Evolutionary conservation across 441 rosid genomes (phyloP).

Genomic region (Aquilaria agallochum): DNA sequence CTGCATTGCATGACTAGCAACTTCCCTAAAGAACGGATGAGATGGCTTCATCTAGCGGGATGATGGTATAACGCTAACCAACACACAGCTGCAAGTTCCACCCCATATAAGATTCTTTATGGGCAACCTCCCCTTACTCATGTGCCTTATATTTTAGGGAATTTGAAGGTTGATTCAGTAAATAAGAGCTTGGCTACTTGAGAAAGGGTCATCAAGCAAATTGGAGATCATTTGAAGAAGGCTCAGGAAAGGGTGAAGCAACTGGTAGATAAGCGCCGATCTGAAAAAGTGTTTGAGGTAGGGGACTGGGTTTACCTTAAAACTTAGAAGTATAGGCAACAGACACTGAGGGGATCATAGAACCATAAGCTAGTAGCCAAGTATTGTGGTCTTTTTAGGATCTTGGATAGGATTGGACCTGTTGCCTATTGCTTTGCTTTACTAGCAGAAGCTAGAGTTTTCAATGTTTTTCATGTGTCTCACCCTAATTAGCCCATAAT

Average conservation of each 20-base stretch:
- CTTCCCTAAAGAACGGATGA: background rate
- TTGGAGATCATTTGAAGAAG: background rate
- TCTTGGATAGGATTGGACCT: no score
- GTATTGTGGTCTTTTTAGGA: no score
- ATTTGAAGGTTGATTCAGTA: background rate
- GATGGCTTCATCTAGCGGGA: background rate
- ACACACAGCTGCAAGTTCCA: background rate
- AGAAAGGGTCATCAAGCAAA: background rate
- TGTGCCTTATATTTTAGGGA: background rate
- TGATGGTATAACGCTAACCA: conserved; percentile 8
- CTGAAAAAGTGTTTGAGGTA: background rate
- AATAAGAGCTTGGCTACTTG: background rate
- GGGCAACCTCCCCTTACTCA: background rate
- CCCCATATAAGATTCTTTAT: background rate
- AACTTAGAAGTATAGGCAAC: background rate
- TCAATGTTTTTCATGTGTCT: no score
- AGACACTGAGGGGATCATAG: no score
- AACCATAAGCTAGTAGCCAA: no score
- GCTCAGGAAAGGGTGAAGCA: background rate
- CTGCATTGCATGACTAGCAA: background rate
- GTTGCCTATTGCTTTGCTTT: no score
- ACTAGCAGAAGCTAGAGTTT: no score
- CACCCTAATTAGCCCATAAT: no score
- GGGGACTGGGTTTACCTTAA: background rate
- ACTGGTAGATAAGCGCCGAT: background rate